These are phyloP conservation scores for Diplogelasinospora grovesii DNA, from an alignment of 495 filamentous ascomycete genomes.

Conservation along the genomic window DNA sequence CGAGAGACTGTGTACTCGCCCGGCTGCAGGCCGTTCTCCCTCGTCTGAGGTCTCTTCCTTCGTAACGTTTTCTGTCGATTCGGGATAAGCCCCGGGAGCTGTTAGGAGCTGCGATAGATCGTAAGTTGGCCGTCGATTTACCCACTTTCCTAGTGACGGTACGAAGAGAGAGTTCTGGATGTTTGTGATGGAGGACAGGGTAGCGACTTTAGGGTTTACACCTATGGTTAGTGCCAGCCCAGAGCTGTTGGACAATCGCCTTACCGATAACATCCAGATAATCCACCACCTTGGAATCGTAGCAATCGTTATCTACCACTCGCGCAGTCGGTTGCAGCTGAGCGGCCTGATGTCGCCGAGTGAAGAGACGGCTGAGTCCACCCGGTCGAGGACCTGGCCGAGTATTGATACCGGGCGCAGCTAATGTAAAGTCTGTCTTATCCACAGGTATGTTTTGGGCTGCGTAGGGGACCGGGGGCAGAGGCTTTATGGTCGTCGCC, in stretches of 20 bases:
- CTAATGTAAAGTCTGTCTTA: background rate
- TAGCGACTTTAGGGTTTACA: slow-evolving; percentile 66
- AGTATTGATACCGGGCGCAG: background rate
- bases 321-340: too few relatives aligned
- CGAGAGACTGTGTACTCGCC: slow-evolving; percentile 33
- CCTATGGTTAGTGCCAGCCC: background rate
- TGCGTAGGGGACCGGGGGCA: slow-evolving; percentile 3
- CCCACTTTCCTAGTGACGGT: slow-evolving; percentile 56
- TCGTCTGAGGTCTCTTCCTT: slow-evolving; percentile 4
- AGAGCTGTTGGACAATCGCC: too few relatives aligned
- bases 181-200: slow-evolving; percentile 68
- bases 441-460: background rate
- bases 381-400: too few relatives aligned
- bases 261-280: slow-evolving; percentile 66
- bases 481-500: background rate
- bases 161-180: slow-evolving; percentile 75
- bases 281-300: slow-evolving; percentile 56
- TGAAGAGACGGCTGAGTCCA: slow-evolving; percentile 1
- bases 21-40: background rate
- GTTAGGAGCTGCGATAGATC: slow-evolving; percentile 47
- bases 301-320: slow-evolving; percentile 23
- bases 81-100: slow-evolving; percentile 19
- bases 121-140: slow-evolving; percentile 71
- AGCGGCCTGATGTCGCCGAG: background rate
- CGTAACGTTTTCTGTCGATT: slow-evolving; percentile 14